A percentile compares a stretch with the other conserved stretches of the same genome.
Evolutionary conservation across 192 early-diverging fungal genomes (phyloP).

Genomic region (Coemansia sp.): DNA sequence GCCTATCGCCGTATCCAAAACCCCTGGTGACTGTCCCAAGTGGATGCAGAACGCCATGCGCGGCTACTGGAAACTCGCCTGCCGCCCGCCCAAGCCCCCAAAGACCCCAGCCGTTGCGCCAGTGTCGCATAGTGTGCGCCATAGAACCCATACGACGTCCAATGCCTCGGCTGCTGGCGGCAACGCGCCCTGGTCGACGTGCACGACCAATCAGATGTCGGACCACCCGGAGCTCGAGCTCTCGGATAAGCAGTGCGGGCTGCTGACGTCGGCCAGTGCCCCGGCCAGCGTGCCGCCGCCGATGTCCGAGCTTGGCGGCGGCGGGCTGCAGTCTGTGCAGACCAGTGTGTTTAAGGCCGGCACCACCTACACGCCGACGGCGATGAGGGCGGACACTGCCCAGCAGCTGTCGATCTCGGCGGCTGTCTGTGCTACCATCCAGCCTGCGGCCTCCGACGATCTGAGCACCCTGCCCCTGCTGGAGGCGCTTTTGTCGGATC

Average conservation of each 20-base stretch:
- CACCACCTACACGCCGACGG: not conserved
- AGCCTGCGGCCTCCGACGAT: constrained; percentile 16
- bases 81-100: constrained; percentile 13
- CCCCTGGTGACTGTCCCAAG: constrained; percentile 31
- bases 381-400: not conserved
- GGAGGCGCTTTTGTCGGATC: constrained; percentile 43
- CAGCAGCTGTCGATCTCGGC: not conserved
- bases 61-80: constrained; percentile 49
- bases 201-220: constrained; percentile 12
- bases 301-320: not conserved
- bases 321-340: not conserved
- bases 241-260: not conserved
- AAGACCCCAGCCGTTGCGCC: not conserved
- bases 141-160: not conserved
- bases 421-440: constrained; percentile 2
- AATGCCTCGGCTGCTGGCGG: not conserved
- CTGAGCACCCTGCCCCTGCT: constrained; percentile 37
- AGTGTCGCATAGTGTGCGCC: not conserved
- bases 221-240: not conserved
- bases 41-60: constrained; percentile 53
- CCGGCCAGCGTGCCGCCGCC: not conserved
- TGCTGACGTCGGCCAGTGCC: not conserved
- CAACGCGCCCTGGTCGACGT: constrained; percentile 3
- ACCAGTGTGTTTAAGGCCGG: not conserved
- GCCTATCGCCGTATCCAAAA: constrained; percentile 22